A percentile compares a stretch with the other conserved stretches of the same genome.
These are phyloP conservation scores for Penicillium sp. DNA, from an alignment of 2,329 filamentous ascomycete genomes.

Conservation along the genomic window DNA sequence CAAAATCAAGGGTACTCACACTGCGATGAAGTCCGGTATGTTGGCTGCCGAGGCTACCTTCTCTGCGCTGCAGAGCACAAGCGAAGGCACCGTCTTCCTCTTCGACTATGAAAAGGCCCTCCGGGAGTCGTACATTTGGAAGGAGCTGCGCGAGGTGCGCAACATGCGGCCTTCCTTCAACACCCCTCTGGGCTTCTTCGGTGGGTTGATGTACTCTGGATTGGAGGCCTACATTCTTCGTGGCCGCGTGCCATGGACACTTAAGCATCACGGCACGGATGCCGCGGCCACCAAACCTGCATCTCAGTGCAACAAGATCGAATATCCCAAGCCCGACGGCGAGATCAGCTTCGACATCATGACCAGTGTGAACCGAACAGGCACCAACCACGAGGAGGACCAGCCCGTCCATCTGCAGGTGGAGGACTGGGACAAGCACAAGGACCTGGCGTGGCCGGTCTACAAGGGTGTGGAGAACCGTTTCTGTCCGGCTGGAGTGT, in stretches of 20 bases:
- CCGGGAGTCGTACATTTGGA: slow-evolving; percentile 84
- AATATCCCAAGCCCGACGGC: slow-evolving; percentile 94
- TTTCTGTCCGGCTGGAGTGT: slow-evolving; percentile 96
- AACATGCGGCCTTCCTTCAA: slow-evolving; percentile 98
- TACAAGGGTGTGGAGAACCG: slow-evolving; percentile 94
- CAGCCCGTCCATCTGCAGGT: slow-evolving; percentile 96
- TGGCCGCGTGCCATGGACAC: slow-evolving; percentile 84
- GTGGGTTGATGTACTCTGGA: slow-evolving; percentile 88
- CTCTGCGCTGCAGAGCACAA: slow-evolving; percentile 62
- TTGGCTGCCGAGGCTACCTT: slow-evolving; percentile 89
- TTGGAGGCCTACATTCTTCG: slow-evolving; percentile 85
- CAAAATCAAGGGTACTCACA: slow-evolving; percentile 98
- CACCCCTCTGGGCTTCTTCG: slow-evolving; percentile 78
- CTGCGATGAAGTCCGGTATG: slow-evolving; percentile 97
- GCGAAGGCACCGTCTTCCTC: slow-evolving; percentile 76
- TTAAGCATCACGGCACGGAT: slow-evolving; percentile 79
- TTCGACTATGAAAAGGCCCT: slow-evolving; percentile 92
- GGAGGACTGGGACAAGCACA: slow-evolving; percentile 90
- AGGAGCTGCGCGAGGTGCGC: slow-evolving; percentile 88
- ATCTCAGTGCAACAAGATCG: slow-evolving; percentile 79
- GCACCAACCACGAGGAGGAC: slow-evolving; percentile 98
- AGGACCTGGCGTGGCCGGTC: slow-evolving; percentile 74
- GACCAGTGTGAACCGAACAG: slow-evolving; percentile 90
- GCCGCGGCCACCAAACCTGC: slow-evolving; percentile 75
- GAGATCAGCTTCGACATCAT: slow-evolving; percentile 94